Base-by-base conservation (phyloP, 306 rosid genomes). In the Lathyrus tuberosus region DNA sequence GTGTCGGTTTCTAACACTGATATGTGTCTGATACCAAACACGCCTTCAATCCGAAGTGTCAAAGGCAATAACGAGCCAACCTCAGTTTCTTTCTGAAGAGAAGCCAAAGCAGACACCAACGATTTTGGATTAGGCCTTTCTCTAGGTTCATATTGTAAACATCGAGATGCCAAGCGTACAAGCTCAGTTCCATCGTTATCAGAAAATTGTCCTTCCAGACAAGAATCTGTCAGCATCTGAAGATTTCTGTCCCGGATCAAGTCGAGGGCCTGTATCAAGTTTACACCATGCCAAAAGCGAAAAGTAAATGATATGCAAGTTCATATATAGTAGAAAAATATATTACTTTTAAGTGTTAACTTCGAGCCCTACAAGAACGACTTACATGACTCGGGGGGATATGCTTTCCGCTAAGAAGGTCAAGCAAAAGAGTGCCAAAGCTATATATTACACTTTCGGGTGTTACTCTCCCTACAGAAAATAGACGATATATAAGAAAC, bases 301-400 rank as follows among this genome's bases (percentile, higher is more conserved):
- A 62, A 62, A 10, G 8, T 11, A 24, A 11, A 5, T 4, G 37
- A 22, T 24, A 11, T 62, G 7, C 51, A 40, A 11, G 4, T 40
- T 40, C 12, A 20, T 20, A 20, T 20, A 20, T 20, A 20, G 22
- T 20, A 20, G 22, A 20, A 20, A 18, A 24, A 40, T 17, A 40
- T 40, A 59, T 33, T 6, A 9, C 44, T 59, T 59, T 31, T 4
- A 59, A 33, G 14, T 35, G 65, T 33, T 11, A 30, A 30, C 40
- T 11, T 56, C n/a, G 63, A 6, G 5, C 63, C 42, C 63, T 17
- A 9, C 14, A 51, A 51, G 57, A 80, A 76, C 48, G 63, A 75
- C 96, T 86, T 77, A 90, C 96, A 76, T 87, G 96, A 67, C 89
- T 78, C 20, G 96, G 96, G 10, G 96, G 96, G 18, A 86, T 87